These are phyloP conservation scores for Penicillium lividum DNA, from an alignment of 495 filamentous ascomycete species.

Conservation along the genomic window DNA sequence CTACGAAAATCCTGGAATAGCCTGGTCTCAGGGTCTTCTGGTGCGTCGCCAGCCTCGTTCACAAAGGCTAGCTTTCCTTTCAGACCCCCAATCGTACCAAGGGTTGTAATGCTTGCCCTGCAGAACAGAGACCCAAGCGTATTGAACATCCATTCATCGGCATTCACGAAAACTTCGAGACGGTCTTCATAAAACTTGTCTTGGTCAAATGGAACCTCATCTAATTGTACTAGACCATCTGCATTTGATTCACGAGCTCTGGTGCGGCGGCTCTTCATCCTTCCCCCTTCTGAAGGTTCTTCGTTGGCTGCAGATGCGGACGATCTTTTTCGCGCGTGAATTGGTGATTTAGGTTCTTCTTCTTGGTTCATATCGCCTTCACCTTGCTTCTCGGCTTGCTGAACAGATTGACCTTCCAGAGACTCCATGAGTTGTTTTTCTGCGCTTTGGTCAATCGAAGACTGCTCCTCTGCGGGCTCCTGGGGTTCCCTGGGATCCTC, in stretches of 20 bases:
- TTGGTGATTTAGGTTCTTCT: conserved; percentile 36
- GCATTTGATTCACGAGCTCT: conserved; percentile 72
- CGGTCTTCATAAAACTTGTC: conserved; percentile 72
- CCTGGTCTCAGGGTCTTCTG: conserved; percentile 28
- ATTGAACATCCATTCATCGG: conserved; percentile 76
- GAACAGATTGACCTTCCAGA: conserved; percentile 35
- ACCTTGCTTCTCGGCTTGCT: conserved; percentile 21
- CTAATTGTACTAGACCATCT: conserved; percentile 50
- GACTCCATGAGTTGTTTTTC: conserved; percentile 47
- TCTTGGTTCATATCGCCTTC: conserved; percentile 28
- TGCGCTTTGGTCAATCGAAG: conserved; percentile 43
- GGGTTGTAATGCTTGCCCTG: conserved; percentile 60
- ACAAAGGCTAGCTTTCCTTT: conserved; percentile 27
- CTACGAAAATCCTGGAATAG: conserved; percentile 55
- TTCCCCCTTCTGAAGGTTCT: conserved; percentile 56
- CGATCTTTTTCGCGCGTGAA: conserved; percentile 48
- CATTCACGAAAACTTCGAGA: conserved; percentile 64
- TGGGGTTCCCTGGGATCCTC: conserved; percentile 4
- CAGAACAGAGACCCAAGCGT: conserved; percentile 65
- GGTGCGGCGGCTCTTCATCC: conserved; percentile 80
- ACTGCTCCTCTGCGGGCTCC: conserved; percentile 41
- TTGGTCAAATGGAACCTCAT: conserved; percentile 61
- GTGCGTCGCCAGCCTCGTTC: conserved; percentile 20
- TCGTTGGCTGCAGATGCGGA: conserved; percentile 51
- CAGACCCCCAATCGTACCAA: conserved; percentile 46